Evolutionary conservation across 1,284 basidiomycete species (phyloP).

Genomic region (Puccinia polysora): DNA sequence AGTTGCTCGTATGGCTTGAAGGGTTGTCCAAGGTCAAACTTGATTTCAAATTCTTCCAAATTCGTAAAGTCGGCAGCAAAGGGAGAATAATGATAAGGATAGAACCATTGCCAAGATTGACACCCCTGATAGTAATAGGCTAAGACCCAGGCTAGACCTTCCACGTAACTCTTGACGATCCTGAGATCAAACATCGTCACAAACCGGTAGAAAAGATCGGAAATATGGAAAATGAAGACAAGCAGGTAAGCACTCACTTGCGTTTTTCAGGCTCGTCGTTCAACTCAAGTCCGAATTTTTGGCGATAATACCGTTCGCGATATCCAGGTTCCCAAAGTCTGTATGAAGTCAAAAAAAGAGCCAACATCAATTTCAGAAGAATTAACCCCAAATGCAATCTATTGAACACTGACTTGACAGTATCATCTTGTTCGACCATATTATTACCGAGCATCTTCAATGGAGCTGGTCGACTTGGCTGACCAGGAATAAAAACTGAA

Average conservation of each 20-base stretch:
- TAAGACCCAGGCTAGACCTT: conserved; percentile 93
- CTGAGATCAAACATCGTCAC: too few species aligned
- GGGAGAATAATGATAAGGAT: conserved; percentile 96
- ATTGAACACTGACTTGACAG: conserved; percentile 67
- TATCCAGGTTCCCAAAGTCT: conserved; percentile 94
- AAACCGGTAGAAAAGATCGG: neutral
- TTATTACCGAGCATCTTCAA: conserved; percentile 61
- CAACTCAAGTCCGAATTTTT: conserved; percentile 81
- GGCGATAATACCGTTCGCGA: conserved; percentile 85
- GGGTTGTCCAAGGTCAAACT: conserved; percentile 72
- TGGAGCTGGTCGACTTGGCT: conserved; percentile 50
- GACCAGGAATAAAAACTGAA: conserved; percentile 58
- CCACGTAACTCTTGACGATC: conserved; percentile 76
- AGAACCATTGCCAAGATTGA: conserved; percentile 99
- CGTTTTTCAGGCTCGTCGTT: conserved; percentile 70
- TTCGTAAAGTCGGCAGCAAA: conserved; percentile 93
- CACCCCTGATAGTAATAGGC: conserved; percentile 95
- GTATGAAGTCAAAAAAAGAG: conserved; percentile 7
- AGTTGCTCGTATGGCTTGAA: conserved; percentile 97
- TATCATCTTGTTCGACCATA: conserved; percentile 87
- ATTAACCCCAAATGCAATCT: conserved; percentile 44
- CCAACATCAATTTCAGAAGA: neutral
- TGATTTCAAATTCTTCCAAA: conserved; percentile 71
- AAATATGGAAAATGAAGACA: conserved; percentile 6
- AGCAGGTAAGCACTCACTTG: conserved; percentile 64